Evolutionary conservation across 768 basidiomycete genomes (phyloP), one percentile per base, ranked within the genome.

Genomic region (Austroboletus festivus): DNA sequence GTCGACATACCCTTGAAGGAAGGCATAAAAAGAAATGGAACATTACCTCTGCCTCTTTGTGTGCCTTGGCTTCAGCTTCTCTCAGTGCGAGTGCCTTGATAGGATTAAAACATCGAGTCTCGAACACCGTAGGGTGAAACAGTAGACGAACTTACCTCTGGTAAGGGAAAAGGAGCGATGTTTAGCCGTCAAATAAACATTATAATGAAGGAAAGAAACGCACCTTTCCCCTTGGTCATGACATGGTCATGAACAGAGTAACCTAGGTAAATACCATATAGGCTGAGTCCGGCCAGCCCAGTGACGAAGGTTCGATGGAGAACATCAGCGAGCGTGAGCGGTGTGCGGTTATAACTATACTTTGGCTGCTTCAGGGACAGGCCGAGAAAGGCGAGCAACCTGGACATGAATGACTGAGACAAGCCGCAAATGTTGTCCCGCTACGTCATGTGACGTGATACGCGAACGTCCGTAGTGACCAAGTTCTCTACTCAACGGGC

Each of bases 201-300:
- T 5, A 28, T n/a, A 28, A 28, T 12, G 28, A 28, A 28, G 28
- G 28, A 5, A 15, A 7, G 16, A 13, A 35, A 49, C 68, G 21
- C 26, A 68, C 66, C 66, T 63, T 48, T 58, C 20, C 66, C 66
- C 49, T 63, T 68, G 42, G 51, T 22, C 52, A 68, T 60, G 39
- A 67, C 59, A 22, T 68, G 65, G 10, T 43, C 53, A 21, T 68
- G 66, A 10, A 68, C 62, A 16, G 61, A 61, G 48, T 64, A 66
- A 13, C 68, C 66, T 28, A 68, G 40, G 50, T 67, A 68, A 18
- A 68, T 11, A 34, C 66, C 66, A 21, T 68, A 68, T 10, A 64
- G 28, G 15, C 53, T 64, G 39, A 68, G 55, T 20, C 37, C 54
- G 15, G 60, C 54, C 20, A 68, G 66, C 35, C 66, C 63, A 6